These are phyloP conservation scores for Mucor saturninus DNA, from an alignment of 371 early-diverging fungal species.

Conservation along the genomic window DNA sequence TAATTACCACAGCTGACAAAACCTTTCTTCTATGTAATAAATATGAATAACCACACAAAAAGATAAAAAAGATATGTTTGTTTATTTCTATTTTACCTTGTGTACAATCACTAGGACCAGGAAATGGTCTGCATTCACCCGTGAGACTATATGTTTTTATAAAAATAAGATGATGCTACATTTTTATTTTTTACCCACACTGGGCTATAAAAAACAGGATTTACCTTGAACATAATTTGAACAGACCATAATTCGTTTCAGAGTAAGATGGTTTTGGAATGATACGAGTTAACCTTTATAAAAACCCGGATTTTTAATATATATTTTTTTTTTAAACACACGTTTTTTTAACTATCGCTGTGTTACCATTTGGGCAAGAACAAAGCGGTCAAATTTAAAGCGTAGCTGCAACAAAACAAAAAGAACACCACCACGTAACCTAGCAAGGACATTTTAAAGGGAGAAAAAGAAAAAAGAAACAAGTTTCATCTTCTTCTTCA, in stretches of 20 bases:
- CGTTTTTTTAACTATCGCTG: no score
- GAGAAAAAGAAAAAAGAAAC: neutral
- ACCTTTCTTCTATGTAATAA: slow-evolving; percentile 14
- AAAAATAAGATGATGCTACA: neutral
- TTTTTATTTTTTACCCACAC: neutral
- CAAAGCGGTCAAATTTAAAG: slow-evolving; percentile 29
- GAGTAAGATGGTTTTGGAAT: slow-evolving; percentile 33
- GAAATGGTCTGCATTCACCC: slow-evolving; percentile 40
- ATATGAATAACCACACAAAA: neutral
- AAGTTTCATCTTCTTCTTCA: neutral
- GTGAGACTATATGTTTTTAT: slow-evolving; percentile 15
- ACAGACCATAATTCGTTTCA: slow-evolving; percentile 33
- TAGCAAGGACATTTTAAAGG: slow-evolving; percentile 22
- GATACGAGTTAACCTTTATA: slow-evolving; percentile 21
- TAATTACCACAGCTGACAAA: slow-evolving; percentile 28
- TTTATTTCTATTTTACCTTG: slow-evolving; percentile 21
- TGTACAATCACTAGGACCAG: slow-evolving; percentile 33
- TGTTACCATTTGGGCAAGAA: slow-evolving; percentile 31
- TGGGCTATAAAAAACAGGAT: neutral
- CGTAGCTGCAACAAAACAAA: slow-evolving; percentile 29
- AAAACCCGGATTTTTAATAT: no score
- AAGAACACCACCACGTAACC: slow-evolving; percentile 35
- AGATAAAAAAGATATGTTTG: neutral
- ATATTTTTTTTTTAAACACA: slow-evolving; percentile 5
- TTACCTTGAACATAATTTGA: slow-evolving; percentile 28